Evolutionary conservation across 164 flowering plant species (phyloP).

Genomic region (Kalanchoe fedtschenkoi): DNA sequence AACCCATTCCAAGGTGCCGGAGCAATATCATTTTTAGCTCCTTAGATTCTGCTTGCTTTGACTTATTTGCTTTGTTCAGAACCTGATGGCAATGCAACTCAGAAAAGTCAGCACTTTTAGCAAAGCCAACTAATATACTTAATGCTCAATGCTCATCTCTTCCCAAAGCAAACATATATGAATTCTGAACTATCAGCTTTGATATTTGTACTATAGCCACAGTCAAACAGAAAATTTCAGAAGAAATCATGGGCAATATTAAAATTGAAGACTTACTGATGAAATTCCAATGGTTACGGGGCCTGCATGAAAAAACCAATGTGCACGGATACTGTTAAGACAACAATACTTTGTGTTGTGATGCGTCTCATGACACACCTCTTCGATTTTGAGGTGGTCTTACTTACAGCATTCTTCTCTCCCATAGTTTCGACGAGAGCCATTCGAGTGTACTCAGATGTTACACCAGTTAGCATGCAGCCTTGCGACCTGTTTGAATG

Average conservation of each 20-base stretch:
- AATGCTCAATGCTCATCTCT: no score
- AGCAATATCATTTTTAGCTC: constrained; percentile 20
- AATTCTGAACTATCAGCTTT: no score
- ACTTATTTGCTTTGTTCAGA: constrained; percentile 17
- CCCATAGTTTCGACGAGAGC: constrained; percentile 28
- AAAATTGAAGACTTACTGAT: no score
- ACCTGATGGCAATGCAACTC: not conserved
- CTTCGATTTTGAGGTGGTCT: constrained; percentile 14
- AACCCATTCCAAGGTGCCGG: constrained; percentile 36
- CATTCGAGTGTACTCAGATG: constrained; percentile 70
- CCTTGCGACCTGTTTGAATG: constrained; percentile 36
- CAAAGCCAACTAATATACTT: not conserved
- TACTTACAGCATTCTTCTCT: constrained; percentile 19
- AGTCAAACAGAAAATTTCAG: no score
- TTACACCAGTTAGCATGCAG: constrained; percentile 39
- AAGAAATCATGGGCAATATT: no score
- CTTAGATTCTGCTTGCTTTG: constrained; percentile 19
- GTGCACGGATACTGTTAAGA: no score
- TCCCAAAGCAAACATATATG: no score
- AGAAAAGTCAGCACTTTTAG: not conserved
- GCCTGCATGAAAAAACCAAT: no score
- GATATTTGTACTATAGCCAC: no score
- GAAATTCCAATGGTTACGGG: no score
- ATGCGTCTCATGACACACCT: no score
- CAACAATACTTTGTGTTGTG: no score